phyloP scores from a whole-genome alignment of 2,329 filamentous ascomycete species.

The Fusarium verrucosum region DNA sequence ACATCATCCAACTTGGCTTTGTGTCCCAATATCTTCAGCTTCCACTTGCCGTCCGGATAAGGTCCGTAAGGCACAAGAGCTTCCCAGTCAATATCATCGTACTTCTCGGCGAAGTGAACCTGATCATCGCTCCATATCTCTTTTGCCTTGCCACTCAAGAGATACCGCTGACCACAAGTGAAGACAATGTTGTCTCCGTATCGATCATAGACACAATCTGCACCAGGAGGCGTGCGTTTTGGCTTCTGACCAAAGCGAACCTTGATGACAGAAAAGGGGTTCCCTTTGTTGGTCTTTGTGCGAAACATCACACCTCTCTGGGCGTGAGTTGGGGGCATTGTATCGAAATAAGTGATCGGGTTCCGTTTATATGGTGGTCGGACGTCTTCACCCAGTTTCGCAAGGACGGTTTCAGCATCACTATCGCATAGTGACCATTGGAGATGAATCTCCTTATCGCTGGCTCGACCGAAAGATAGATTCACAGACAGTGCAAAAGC shows the following conservation, averaged over 20 bases:
- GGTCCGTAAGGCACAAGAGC: slow-evolving; percentile 28
- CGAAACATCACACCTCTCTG: slow-evolving; percentile 37
- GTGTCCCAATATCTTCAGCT: slow-evolving; percentile 24
- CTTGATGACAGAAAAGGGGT: slow-evolving; percentile 30
- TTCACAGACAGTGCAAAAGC: background rate
- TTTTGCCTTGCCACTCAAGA: background rate
- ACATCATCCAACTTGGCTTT: slow-evolving; percentile 38
- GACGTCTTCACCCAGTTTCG: slow-evolving; percentile 24
- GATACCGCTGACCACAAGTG: slow-evolving; percentile 27
- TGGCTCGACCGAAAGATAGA: background rate
- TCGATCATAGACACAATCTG: slow-evolving; percentile 37
- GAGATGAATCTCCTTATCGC: slow-evolving; percentile 25
- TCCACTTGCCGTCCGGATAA: slow-evolving; percentile 36
- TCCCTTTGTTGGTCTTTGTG: slow-evolving; percentile 33
- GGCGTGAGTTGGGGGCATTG: slow-evolving; percentile 30
- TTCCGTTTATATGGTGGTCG: slow-evolving; percentile 30
- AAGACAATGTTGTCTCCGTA: slow-evolving; percentile 27
- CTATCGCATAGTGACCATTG: slow-evolving; percentile 37
- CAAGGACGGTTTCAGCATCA: slow-evolving; percentile 23
- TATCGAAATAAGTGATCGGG: slow-evolving; percentile 38
- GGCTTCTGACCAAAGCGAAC: slow-evolving; percentile 28
- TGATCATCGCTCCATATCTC: slow-evolving; percentile 35
- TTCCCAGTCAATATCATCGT: slow-evolving; percentile 33
- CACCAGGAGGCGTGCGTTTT: background rate
- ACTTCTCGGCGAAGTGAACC: slow-evolving; percentile 30